phyloP scores from a whole-genome alignment of 495 filamentous ascomycete genomes.

The Usnea hakonensis region DNA sequence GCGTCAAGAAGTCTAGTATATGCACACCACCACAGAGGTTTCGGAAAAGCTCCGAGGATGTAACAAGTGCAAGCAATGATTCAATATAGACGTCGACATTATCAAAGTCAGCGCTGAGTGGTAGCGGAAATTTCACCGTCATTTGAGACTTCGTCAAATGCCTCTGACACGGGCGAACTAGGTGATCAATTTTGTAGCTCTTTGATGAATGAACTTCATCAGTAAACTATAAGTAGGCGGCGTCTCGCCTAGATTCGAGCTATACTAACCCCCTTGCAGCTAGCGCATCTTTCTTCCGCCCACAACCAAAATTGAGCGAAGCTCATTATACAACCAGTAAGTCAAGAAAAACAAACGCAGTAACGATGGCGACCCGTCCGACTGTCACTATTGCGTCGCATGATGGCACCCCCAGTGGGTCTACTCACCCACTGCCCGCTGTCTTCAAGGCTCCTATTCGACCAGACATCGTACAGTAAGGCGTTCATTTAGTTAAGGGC shows the following conservation, averaged over 20 bases:
- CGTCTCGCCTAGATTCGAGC: background rate
- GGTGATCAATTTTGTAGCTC: no score
- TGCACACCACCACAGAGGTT: constrained; percentile 89
- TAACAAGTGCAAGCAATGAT: constrained; percentile 67
- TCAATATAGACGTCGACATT: constrained; percentile 65
- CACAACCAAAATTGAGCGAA: constrained; percentile 1
- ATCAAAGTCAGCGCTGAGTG: constrained; percentile 48
- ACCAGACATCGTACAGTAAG: constrained; percentile 94
- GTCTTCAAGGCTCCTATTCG: constrained; percentile 97
- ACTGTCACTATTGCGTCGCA: constrained; percentile 90
- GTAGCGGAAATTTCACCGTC: constrained; percentile 35
- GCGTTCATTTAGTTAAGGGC: constrained; percentile 6
- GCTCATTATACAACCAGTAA: background rate
- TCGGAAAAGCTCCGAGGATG: constrained; percentile 69
- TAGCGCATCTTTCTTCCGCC: constrained; percentile 5
- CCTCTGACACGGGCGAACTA: background rate
- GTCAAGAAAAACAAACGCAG: constrained; percentile 11
- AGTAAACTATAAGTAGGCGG: background rate
- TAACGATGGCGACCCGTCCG: constrained; percentile 85
- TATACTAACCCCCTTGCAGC: background rate
- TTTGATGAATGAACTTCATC: no score
- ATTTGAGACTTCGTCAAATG: background rate
- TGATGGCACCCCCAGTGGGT: constrained; percentile 82
- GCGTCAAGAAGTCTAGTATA: constrained; percentile 93
- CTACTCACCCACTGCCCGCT: constrained; percentile 79